Conservation (phyloP, 2,329 filamentous ascomycete species). For the Ophiostoma piceae region DNA sequence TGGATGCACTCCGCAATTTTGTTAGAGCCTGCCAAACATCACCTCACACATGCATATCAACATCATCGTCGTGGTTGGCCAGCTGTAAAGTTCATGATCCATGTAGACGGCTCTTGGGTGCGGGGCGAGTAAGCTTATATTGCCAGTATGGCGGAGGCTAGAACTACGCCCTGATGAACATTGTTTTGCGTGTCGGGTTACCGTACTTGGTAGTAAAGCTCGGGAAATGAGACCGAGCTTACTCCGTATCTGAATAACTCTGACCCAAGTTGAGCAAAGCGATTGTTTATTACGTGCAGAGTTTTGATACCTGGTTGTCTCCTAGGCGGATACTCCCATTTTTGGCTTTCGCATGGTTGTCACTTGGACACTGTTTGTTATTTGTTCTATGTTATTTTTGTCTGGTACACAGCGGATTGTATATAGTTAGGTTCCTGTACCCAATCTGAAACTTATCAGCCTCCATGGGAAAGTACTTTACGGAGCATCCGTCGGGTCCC, state of each 20-base stretch:
- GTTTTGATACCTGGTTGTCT: too few species aligned
- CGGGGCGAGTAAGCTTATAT: background rate
- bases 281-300: too few species aligned
- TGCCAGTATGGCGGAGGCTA: background rate
- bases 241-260: background rate
- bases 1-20: slow-evolving; percentile 1
- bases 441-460: background rate
- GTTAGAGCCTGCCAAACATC: background rate
- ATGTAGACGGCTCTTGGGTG: background rate
- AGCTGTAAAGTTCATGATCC: background rate
- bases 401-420: background rate
- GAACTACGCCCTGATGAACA: background rate
- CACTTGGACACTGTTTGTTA: too few species aligned
- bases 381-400: too few species aligned
- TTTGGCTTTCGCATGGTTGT: too few species aligned
- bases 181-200: background rate
- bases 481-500: slow-evolving; percentile 21
- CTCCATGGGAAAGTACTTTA: background rate
- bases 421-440: background rate
- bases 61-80: background rate
- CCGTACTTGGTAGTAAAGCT: background rate
- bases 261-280: too few species aligned
- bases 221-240: background rate
- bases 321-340: too few species aligned
- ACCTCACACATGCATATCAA: slow-evolving; percentile 6